Evolutionary conservation across 2,329 filamentous ascomycete genomes (phyloP), one percentile per base, ranked within the genome.

Genomic region (Ophiocordyceps robertsii): DNA sequence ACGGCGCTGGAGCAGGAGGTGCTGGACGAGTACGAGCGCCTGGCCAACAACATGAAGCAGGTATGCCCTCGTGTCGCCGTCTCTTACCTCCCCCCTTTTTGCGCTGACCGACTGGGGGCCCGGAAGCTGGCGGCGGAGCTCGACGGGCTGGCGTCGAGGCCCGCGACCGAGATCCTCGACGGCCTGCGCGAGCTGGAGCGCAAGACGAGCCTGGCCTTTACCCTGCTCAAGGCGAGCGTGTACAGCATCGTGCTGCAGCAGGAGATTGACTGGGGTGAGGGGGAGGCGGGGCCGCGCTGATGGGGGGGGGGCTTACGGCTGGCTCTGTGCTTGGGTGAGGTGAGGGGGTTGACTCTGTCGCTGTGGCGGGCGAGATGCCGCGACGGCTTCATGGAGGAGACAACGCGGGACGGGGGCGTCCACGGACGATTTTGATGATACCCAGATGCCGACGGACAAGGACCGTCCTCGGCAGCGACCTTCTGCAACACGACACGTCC

Each of bases 191-290:
- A 89, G 37, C 70, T 98, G 43, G 92, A 98, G 69, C 74, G 92
- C 53, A 95, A 96, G 70, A 95, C 90, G 37, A 88, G 87, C 51
- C 70, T 95, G 43, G 90, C 95, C 19, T 96, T 94, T 63, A 98
- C 92, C 48, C 65, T 96, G 58, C 73, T 98, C 58, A 98, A 98
- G 69, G 90, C 92, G 16, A 96, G 90, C 62, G 92, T 98, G 49
- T 98, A 98, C 67, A 94, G 85, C 59, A 98, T 98, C 67, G 89
- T 98, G 47, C 63, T 98, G 68, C 90, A 98, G 73, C 90, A 96
- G 73, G 86, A 96, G 73, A 87, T 94, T 55, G 80, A 82, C 48
- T 84, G 81, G 63, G 83, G 77, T 39, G 70, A 71, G 51, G 64
- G 67, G 57, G 68, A 56, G 21, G 59, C 13, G 51, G 13, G 56